phyloP scores from a whole-genome alignment of 75 land plant species.

The Azolla pinnata region DNA sequence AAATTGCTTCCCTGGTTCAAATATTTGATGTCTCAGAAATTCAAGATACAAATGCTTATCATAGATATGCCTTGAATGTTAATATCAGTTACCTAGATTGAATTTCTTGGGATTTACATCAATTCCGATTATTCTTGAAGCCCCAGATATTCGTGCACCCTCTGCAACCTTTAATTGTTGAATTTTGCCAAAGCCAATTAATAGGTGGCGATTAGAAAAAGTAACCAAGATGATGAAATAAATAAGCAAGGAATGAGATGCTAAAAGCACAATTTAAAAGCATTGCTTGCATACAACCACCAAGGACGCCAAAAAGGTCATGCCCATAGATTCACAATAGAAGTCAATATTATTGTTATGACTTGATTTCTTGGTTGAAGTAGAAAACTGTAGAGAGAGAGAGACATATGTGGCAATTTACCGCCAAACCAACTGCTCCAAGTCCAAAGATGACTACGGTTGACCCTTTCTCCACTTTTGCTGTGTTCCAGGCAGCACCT shows the following conservation, averaged over 20 bases:
- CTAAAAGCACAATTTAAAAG: too few species aligned
- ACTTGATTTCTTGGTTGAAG: too few species aligned
- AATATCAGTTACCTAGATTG: conserved; percentile 28
- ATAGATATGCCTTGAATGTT: not conserved
- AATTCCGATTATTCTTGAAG: conserved; percentile 60
- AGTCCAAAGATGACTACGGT: conserved; percentile 74
- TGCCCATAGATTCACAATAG: too few species aligned
- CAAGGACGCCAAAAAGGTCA: too few species aligned
- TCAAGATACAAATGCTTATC: not conserved
- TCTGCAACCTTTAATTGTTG: conserved; percentile 19
- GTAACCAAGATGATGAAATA: too few species aligned
- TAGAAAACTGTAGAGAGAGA: too few species aligned
- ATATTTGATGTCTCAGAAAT: not conserved
- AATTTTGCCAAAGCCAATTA: too few species aligned
- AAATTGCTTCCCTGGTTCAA: conserved; percentile 14
- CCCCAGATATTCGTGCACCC: conserved; percentile 45
- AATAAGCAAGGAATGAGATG: too few species aligned
- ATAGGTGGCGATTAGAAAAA: conserved; percentile 24
- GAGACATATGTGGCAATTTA: too few species aligned
- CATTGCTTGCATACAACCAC: too few species aligned
- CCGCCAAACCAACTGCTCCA: conserved; percentile 78
- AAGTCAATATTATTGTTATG: too few species aligned
- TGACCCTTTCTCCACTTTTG: conserved; percentile 56
- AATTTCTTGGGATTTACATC: conserved; percentile 45
- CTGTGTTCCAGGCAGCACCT: conserved; percentile 74